phyloP scores from a whole-genome alignment of 176 grass and related monocot genomes.

The Metroxylon sagu region DNA sequence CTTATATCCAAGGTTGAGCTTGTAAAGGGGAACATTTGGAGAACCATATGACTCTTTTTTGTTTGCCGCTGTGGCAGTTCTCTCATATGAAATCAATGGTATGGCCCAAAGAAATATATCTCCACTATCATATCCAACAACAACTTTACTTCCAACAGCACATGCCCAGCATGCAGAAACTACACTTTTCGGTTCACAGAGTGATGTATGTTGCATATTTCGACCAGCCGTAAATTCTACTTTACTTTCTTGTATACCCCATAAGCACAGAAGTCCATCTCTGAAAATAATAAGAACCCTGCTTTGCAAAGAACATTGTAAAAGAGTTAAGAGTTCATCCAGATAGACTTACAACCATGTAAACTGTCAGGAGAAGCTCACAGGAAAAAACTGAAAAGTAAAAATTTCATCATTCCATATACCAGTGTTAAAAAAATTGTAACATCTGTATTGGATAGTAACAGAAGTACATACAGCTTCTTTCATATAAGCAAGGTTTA shows the following conservation, averaged over 20 bases:
- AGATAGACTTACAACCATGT: too few species aligned
- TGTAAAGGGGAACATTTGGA: conserved; percentile 72
- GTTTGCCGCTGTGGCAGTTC: conserved; percentile 22
- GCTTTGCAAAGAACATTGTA: conserved; percentile 13
- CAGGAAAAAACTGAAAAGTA: too few species aligned
- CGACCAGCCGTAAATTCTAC: conserved; percentile 46
- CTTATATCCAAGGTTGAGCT: conserved; percentile 89
- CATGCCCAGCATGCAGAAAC: conserved; percentile 75
- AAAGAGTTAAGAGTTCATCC: conserved; percentile 12
- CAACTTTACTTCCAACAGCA: conserved; percentile 72
- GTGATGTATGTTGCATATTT: conserved; percentile 43
- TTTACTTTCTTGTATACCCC: conserved; percentile 86
- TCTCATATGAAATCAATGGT: conserved; percentile 38
- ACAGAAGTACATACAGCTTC: too few species aligned
- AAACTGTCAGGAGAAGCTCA: too few species aligned
- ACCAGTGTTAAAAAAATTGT: too few species aligned
- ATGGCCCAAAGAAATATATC: conserved; percentile 78
- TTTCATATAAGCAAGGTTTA: too few species aligned
- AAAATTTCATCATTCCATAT: too few species aligned
- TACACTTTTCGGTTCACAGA: conserved; percentile 53
- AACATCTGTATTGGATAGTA: too few species aligned
- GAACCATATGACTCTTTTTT: conserved; percentile 14
- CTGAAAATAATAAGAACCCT: conserved; percentile 85
- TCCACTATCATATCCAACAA: conserved; percentile 63
- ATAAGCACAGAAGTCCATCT: conserved; percentile 76